Evolutionary conservation across 129 eudicot genomes (phyloP).

Genomic region (Lonicera japonica): DNA sequence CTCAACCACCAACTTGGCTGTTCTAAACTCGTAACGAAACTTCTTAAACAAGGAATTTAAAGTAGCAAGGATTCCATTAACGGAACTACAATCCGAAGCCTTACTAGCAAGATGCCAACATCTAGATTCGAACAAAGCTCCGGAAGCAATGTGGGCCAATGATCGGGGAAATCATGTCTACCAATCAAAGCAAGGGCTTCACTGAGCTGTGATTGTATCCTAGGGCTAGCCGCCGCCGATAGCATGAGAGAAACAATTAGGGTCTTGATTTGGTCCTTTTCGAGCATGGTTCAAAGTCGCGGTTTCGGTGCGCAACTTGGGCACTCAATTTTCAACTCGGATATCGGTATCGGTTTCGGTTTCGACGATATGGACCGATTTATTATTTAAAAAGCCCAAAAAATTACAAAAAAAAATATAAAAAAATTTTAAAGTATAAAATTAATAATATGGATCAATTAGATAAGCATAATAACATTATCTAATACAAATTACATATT

Average conservation of each 20-base stretch:
- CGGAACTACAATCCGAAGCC: constrained; percentile 50
- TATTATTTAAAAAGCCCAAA: too few species aligned
- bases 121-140: constrained; percentile 50
- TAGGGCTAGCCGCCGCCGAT: constrained; percentile 32
- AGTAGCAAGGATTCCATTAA: constrained; percentile 70
- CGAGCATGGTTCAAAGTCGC: too few species aligned
- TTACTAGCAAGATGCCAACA: constrained; percentile 41
- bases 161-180: constrained; percentile 76
- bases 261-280: constrained; percentile 71
- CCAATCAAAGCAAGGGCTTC: constrained; percentile 84
- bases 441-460: too few species aligned
- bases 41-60: constrained; percentile 73
- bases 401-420: too few species aligned
- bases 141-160: constrained; percentile 75
- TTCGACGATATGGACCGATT: too few species aligned
- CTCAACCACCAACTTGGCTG: constrained; percentile 56
- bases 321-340: too few species aligned
- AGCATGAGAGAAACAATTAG: constrained; percentile 79
- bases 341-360: too few species aligned
- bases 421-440: too few species aligned
- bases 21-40: constrained; percentile 58
- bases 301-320: too few species aligned
- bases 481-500: too few species aligned
- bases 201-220: constrained; percentile 75
- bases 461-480: too few species aligned